A percentile compares a stretch with the other conserved stretches of the same genome.
Conservation (phyloP, 2,329 filamentous ascomycete species). For the Colletotrichum agaves region DNA sequence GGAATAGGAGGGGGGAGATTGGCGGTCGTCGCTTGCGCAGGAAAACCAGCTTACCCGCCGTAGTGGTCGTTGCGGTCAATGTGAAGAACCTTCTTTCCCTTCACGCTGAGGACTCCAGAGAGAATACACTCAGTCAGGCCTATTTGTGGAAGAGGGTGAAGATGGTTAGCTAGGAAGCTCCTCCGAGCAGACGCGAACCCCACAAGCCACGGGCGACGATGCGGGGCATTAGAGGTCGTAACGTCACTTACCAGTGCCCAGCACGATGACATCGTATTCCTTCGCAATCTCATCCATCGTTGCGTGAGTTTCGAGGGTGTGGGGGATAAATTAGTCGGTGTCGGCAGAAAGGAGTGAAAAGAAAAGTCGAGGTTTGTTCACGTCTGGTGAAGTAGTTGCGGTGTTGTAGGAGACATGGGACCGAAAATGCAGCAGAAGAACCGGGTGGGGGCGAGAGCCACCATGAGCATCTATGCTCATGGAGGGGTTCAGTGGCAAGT, state of each 20-base stretch:
- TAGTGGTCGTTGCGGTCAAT: conserved; percentile 99
- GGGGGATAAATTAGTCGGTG: conserved; percentile 17
- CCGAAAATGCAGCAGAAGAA: conserved; percentile 36
- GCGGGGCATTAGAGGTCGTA: conserved; percentile 44
- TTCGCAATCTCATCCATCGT: conserved; percentile 97
- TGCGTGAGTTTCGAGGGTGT: conserved; percentile 41
- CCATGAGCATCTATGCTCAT: conserved; percentile 30
- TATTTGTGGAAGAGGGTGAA: conserved; percentile 51
- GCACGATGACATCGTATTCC: conserved; percentile 98
- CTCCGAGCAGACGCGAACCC: conserved; percentile 40
- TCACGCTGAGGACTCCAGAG: conserved; percentile 96
- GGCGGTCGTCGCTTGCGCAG: conserved; percentile 8
- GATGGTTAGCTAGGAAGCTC: conserved; percentile 41
- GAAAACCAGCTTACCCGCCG: conserved; percentile 77
- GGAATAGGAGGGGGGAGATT: background rate
- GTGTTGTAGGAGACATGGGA: conserved; percentile 35
- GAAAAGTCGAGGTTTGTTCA: conserved; percentile 26
- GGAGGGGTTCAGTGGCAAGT: conserved; percentile 36
- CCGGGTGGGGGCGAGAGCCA: conserved; percentile 31
- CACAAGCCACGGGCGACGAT: conserved; percentile 39
- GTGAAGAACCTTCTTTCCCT: conserved; percentile 98
- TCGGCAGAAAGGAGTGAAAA: conserved; percentile 26
- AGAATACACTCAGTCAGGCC: conserved; percentile 99
- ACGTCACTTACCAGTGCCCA: conserved; percentile 85
- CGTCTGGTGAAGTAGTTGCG: conserved; percentile 36